Base-by-base conservation (phyloP, 768 basidiomycete species). In the Phaffia tasmanica region DNA sequence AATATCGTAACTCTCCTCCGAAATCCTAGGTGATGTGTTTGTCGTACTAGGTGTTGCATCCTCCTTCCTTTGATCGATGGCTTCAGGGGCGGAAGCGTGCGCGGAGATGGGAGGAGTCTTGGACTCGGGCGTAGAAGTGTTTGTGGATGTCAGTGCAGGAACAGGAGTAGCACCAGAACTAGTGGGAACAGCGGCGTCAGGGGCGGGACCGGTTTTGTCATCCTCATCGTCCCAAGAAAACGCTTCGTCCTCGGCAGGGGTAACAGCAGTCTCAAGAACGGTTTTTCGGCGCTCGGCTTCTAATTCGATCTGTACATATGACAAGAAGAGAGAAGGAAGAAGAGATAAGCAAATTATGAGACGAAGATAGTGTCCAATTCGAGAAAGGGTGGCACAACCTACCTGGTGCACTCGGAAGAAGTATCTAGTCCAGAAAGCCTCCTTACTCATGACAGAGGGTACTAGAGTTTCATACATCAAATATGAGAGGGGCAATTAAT, bases 211-310 rank as follows among this genome's bases (percentile, higher is more conserved):
- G 23, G 51, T 49, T 35, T 23, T 86, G n/a, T 89, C 88, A n/a
- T 92, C 89, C 60, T 85, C 84, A 63, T 89, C 89, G 74, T 92
- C 90, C 90, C 90, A 94, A 72, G 83, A 87, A 76, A 94, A 91
- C 67, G 89, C 86, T 46, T 93, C 91, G 14, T 75, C 74, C 30
- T 81, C 83, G 83, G 9, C 79, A 75, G 3, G 84, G 79, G n/a
- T 81, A 84, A 21, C 35, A 4, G 70, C 71, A 85, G 69, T 60
- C 48, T 67, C 65, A 59, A 67, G 59, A 54, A 53, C 42, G 4
- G 57, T 35, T 21, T 63, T 46, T 7, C 67, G 62, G n/a, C 67
- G 62, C 42, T 69, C 57, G 2, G 56, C 61, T 57, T 69, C 67
- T 15, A 58, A 19, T 58, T 69, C 67, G 35, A 69, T 64, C 67